Evolutionary conservation across 2,329 filamentous ascomycete genomes (phyloP).

Genomic region (Mycogone perniciosa): DNA sequence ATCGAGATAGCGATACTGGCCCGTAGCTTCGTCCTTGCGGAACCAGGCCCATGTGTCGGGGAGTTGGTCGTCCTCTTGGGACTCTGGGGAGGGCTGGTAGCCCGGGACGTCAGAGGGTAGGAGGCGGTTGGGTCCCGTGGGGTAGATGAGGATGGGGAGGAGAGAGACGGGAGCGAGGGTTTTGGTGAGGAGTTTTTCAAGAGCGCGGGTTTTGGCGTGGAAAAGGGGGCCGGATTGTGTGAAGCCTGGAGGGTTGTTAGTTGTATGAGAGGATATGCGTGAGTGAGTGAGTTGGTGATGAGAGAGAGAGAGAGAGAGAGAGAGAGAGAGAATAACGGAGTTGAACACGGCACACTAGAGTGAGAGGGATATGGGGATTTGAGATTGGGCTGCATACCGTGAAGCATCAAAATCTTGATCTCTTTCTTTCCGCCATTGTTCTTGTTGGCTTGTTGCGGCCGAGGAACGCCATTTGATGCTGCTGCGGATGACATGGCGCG

Average conservation of each 20-base stretch:
- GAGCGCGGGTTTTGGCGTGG: slow-evolving; percentile 78
- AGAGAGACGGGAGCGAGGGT: slow-evolving; percentile 55
- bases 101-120: slow-evolving; percentile 62
- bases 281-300: not conserved
- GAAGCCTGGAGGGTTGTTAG: slow-evolving; percentile 51
- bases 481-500: slow-evolving; percentile 23
- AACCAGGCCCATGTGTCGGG: slow-evolving; percentile 79
- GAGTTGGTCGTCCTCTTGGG: slow-evolving; percentile 39
- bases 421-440: slow-evolving; percentile 38
- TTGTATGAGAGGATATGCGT: not conserved
- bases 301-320: not conserved
- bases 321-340: too few species aligned
- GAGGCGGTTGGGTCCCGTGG: slow-evolving; percentile 61
- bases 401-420: slow-evolving; percentile 70
- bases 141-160: slow-evolving; percentile 55
- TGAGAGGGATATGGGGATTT: too few species aligned
- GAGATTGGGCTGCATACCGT: slow-evolving; percentile 42
- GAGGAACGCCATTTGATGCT: slow-evolving; percentile 15
- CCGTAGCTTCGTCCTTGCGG: slow-evolving; percentile 59
- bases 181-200: slow-evolving; percentile 75
- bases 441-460: slow-evolving; percentile 23
- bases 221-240: slow-evolving; percentile 86
- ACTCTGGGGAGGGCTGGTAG: slow-evolving; percentile 41
- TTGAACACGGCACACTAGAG: too few species aligned
- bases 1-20: slow-evolving; percentile 62